Percentiles rank a stretch among this genome's conserved stretches.
phyloP scores from a whole-genome alignment of 139 green algal genomes.

The Picochlorum sp. region DNA sequence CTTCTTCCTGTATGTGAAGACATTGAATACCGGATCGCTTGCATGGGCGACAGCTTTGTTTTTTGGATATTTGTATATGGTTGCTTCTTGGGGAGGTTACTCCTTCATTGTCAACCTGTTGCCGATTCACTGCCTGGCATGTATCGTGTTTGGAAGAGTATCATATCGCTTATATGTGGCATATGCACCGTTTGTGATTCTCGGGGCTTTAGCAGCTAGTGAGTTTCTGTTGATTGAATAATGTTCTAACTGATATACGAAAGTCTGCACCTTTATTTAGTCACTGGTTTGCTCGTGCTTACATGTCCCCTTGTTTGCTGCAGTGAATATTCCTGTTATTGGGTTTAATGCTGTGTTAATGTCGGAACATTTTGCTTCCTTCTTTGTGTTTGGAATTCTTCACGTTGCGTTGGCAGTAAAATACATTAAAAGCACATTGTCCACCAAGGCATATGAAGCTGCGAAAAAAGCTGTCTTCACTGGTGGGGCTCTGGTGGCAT shows the following conservation, averaged over 20 bases:
- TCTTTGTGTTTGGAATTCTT: slow-evolving; percentile 74
- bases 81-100: slow-evolving; percentile 88
- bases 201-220: slow-evolving; percentile 70
- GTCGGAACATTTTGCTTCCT: slow-evolving; percentile 90
- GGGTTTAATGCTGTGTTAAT: slow-evolving; percentile 95
- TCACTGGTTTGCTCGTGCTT: background rate
- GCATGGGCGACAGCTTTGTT: slow-evolving; percentile 55
- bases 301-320: no score
- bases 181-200: slow-evolving; percentile 66
- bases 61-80: slow-evolving; percentile 82
- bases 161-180: slow-evolving; percentile 65
- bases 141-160: slow-evolving; percentile 53
- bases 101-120: slow-evolving; percentile 98
- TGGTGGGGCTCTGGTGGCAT: slow-evolving; percentile 6
- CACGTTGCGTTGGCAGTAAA: slow-evolving; percentile 61
- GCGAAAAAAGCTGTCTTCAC: slow-evolving; percentile 49
- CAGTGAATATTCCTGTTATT: slow-evolving; percentile 81
- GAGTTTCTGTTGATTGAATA: slow-evolving; percentile 30
- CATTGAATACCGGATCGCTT: slow-evolving; percentile 33
- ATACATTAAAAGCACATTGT: slow-evolving; percentile 39
- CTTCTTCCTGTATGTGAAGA: slow-evolving; percentile 86
- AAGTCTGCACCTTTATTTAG: background rate
- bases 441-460: slow-evolving; percentile 32
- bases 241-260: background rate
- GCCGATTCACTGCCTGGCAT: slow-evolving; percentile 85